Base-by-base conservation (phyloP, 2,329 filamentous ascomycete genomes). In the Colletotrichum costaricense region DNA sequence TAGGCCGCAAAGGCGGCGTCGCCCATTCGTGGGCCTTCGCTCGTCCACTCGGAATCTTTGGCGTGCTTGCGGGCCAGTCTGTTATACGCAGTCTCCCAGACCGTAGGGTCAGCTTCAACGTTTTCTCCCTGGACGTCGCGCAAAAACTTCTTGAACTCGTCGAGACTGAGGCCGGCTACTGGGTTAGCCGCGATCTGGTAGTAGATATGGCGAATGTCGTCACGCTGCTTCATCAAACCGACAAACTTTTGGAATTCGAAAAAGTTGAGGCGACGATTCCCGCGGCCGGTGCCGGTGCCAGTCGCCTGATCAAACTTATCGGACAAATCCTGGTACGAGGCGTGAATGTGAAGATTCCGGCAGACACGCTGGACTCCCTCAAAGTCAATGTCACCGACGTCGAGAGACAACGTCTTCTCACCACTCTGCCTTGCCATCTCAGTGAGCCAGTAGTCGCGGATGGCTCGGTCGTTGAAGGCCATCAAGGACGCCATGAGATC, bases 401-500 rank as follows among this genome's bases (percentile, higher is more conserved):
- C 90, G 6, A 86, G 82, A 3, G 82, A 80, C 67, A 88, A 86
- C 9, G 85, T 82, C 65, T 80, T 83, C 7, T 88, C 89, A 28
- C 55, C 55, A 12, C 87, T 86, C 69, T 93, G 88, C 78, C 92
- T 92, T 35, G 89, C 87, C 91, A 97, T 97, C 81, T 97, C 95
- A 57, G 90, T 91, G 74, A 92, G 90, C 97, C 97, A 99, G 82
- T 97, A 95, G 59, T 91, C 90, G 67, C 92, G 91, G 65, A 98
- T 90, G 60, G 94, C 95, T 76, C 93, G 93, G 79, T 97, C 92
- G 76, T 94, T 92, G 80, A 95, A 97, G 5, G 94, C 92, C 82
- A 96, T 94, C 70, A 99, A 85, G 6, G 95, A 97, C 14, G 94
- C 92, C 93, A 98, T 97, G 78, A 97, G 90, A 67, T 95, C 94